Percentiles rank a stretch among this genome's conserved stretches.
Evolutionary conservation across 2,329 filamentous ascomycete species (phyloP).

Genomic region (Colletotrichum limetticola): DNA sequence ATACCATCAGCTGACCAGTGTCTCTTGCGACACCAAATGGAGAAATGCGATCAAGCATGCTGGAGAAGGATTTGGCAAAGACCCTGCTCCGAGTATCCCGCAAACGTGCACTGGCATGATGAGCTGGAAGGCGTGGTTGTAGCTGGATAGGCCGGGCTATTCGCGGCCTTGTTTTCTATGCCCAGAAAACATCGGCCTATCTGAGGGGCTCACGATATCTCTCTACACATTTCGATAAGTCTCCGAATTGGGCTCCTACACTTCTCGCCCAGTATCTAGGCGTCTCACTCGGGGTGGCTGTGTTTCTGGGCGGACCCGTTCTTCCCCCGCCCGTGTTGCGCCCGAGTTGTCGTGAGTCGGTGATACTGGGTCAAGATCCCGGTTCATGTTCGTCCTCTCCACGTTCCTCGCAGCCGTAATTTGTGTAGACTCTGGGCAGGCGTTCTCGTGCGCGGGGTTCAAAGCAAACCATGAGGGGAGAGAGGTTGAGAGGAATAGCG

Average conservation of each 20-base stretch:
- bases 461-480: not conserved
- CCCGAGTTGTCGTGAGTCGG: constrained; percentile 27
- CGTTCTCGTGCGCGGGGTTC: constrained; percentile 18
- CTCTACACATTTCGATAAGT: constrained; percentile 24
- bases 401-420: constrained; percentile 12
- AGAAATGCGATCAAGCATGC: constrained; percentile 7
- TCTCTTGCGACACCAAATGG: not conserved
- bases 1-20: not conserved
- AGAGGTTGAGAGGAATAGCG: not conserved
- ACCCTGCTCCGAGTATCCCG: constrained; percentile 13
- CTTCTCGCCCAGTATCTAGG: constrained; percentile 27
- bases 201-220: constrained; percentile 16
- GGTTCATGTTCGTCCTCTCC: constrained; percentile 18
- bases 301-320: constrained; percentile 34
- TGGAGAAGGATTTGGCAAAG: constrained; percentile 2
- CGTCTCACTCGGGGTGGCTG: constrained; percentile 34
- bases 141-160: constrained; percentile 10
- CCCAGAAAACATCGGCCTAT: constrained; percentile 9
- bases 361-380: constrained; percentile 19
- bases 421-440: constrained; percentile 20
- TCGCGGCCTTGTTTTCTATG: not conserved
- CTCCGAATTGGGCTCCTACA: not conserved
- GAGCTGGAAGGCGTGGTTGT: not conserved
- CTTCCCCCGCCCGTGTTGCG: constrained; percentile 29
- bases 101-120: constrained; percentile 13